Evolutionary conservation across 1,139 yeast species (phyloP), one percentile per base, ranked within the genome.

Genomic region (Saccharomycopsis hybrid): DNA sequence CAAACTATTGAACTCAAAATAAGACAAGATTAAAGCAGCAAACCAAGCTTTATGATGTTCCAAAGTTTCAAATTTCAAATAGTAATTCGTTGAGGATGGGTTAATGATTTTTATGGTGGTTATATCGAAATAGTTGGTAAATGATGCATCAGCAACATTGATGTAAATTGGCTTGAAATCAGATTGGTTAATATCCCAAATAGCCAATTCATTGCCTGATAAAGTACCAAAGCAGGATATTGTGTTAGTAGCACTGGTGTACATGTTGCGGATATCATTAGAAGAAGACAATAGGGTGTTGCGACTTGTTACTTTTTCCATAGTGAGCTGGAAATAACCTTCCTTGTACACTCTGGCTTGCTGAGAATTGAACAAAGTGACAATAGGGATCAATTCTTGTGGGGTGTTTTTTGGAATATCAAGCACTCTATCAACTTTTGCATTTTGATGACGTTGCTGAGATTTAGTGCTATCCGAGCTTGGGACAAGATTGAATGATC

Each of bases 161-260:
- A 87, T 74, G 62, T 83, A 85, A 44, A 78, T 74, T 28, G 95
- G 94, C 59, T 78, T 80, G 37, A 48, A 49, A 13, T 41, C 44
- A 1, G 18, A 35, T 25, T 24, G 24, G 25, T 78, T 79, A 2
- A 88, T 86, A 62, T 84, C 86, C 89, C 90, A 85, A 61, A 82
- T 80, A 3, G 92, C 85, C 55, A 85, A 68, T 58, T 84, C 88
- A 59, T 82, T 82, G 28, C 95, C 95, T n/a, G 83, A 80, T 50
- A 85, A 71, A 39, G 81, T 80, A 29, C 89, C 94, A 62, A 79
- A 85, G 33, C 50, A 50, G 13, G 47, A 42, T n/a, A 40, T 13
- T 11, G 41, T 31, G 5, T 33, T 36, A 3, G 40, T 25, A 28
- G 29, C 31, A 8, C 18, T n/a, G n/a, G 35, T n/a, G n/a, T 29